phyloP scores from a whole-genome alignment of 1,284 basidiomycete genomes.

The Golubevia sp. region DNA sequence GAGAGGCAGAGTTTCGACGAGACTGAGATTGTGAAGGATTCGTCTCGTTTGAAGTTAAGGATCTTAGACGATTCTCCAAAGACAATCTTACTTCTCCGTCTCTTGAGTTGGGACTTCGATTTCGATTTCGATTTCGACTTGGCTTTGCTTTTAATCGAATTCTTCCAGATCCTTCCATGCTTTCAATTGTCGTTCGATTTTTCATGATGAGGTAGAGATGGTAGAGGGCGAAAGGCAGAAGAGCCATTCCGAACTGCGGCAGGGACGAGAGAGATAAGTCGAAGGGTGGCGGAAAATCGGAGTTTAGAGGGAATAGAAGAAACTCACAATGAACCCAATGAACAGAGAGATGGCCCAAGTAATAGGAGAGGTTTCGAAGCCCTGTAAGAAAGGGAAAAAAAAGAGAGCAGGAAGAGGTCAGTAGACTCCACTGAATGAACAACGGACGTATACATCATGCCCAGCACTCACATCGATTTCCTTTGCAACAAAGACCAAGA shows the following conservation, averaged over 20 bases:
- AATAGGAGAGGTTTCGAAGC: constrained; percentile 37
- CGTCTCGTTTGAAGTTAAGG: neutral
- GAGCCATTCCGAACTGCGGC: constrained; percentile 12
- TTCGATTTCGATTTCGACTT: too few relatives aligned
- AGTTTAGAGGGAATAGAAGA: too few relatives aligned
- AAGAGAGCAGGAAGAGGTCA: neutral
- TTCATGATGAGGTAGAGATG: constrained; percentile 40
- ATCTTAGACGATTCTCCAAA: too few relatives aligned
- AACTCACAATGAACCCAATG: constrained; percentile 25
- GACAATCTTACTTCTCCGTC: too few relatives aligned
- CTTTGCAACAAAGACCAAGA: constrained; percentile 30
- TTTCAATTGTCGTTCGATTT: constrained; percentile 54
- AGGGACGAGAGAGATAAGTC: neutral
- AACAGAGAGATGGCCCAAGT: constrained; percentile 43
- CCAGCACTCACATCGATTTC: constrained; percentile 2
- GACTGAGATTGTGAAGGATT: neutral
- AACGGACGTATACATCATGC: neutral
- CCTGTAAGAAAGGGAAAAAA: constrained; percentile 5
- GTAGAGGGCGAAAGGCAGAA: constrained; percentile 45
- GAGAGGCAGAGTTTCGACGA: neutral
- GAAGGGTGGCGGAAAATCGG: too few relatives aligned
- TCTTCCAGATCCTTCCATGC: constrained; percentile 43
- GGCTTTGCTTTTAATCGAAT: neutral
- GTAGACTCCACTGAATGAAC: too few relatives aligned
- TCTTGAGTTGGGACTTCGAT: too few relatives aligned